Evolutionary conservation across 2,329 filamentous ascomycete species (phyloP), one percentile per base, ranked within the genome.

Genomic region (Epichloe scottii): DNA sequence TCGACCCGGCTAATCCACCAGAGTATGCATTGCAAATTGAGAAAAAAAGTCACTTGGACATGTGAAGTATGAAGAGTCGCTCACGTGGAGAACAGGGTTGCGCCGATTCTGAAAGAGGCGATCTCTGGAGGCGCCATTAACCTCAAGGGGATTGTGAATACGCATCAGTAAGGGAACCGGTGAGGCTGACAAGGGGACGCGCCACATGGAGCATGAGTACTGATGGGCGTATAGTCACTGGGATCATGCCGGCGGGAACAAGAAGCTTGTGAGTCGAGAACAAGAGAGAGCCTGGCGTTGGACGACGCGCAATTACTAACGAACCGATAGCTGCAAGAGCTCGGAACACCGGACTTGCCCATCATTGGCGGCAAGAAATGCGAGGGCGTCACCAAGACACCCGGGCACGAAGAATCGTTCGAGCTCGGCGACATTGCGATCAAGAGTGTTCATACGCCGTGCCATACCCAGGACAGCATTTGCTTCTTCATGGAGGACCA

Each of bases 391-490:
- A 89, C 84, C 23, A 75, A 75, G 59, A 94, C 85, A 0, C 91
- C 91, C 0, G 69, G 71, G 3, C 79, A 97, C 65, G 81, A 83
- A 39, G 81, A 88, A 57, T 80, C 75, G 3, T 95, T 96, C 74
- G 84, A 80, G 56, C 81, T 98, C 55, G 93, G 93, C 51, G 77
- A 78, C 58, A 93, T 98, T 66, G 77, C 78, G 14, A 85, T 96
- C 52, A 91, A 80, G 64, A 86, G 87, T 23, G 73, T 97, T n/a
- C 87, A 97, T 69, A 98, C 93, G 12, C 93, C 93, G 2, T 98
- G 93, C 68, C 93, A 98, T 66, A 98, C 93, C 1, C 90, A 96
- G 71, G 93, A 98, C 71, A 96, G 90, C 67, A 95, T 98, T 65
- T 98, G 93, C 75, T 98, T 84, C 73, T 88, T 83, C 59, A 82